Evolutionary conservation across 495 filamentous ascomycete species (phyloP), one percentile per base, ranked within the genome.

Genomic region (Penicillium roqueforti): DNA sequence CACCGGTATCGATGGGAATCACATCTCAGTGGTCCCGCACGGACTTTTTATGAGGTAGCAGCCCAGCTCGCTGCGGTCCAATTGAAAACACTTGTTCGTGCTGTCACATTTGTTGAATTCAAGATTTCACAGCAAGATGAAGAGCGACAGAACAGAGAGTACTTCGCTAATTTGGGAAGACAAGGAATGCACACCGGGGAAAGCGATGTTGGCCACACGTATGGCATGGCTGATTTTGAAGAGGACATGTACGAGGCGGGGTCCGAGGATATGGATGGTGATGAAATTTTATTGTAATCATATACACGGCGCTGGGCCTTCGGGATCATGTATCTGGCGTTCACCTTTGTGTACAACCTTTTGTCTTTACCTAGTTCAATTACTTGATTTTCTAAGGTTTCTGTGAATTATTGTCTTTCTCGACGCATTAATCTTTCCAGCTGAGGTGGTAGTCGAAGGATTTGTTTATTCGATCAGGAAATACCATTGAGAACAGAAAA

Each of bases 11-110:
- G 80, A 38, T 75, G 59, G 20, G 72, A 74, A 55, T 76, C 80
- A 10, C 80, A 87, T 29, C 68, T 91, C 37, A 71, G 79, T 4
- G 72, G 78, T 11, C 57, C 65, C 0, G 84, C 83, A 6, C 77
- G 66, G 41, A 55, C 54, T 0, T 83, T 91, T 46, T 83, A 82
- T 55, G 68, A 78, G 47, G 64, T 76, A 31, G 81, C 77, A 13
- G 84, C 84, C 50, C 69, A 73, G 50, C 54, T 73, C 14, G 67
- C 70, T 13, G 79, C 77, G 8, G 52, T 83, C 14, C 72, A 69
- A 10, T 43, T 83, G 26, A 57, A 68, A 34, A 80, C 71, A 4
- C 61, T 85, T 19, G 50, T 83, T 7, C 57, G 65, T 19, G 74
- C 70, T 31, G 81, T 84, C 0, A 62, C 63, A 8, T 70, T 77